Evolutionary conservation across 1,284 basidiomycete species (phyloP).

Genomic region (Chondrostereum purpureum): DNA sequence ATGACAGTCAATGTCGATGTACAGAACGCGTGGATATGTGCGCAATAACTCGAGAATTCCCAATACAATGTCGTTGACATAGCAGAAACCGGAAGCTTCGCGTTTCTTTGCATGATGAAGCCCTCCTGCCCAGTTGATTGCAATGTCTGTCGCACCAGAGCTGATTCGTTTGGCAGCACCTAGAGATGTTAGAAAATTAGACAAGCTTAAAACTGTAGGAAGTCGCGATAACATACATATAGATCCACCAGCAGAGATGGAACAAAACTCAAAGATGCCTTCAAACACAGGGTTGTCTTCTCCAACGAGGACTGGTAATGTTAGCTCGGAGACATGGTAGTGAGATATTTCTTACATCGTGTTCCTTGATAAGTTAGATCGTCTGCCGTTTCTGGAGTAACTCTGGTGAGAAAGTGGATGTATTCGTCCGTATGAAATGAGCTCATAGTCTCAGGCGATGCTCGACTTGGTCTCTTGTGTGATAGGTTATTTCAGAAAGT

Average conservation of each 20-base stretch:
- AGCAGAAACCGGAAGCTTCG: slow-evolving; percentile 96
- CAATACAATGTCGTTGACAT: slow-evolving; percentile 94
- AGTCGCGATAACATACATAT: slow-evolving; percentile 46
- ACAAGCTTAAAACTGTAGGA: not conserved
- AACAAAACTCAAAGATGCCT: slow-evolving; percentile 95
- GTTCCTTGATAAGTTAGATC: slow-evolving; percentile 80
- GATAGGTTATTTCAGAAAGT: too few species aligned
- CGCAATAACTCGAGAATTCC: slow-evolving; percentile 85
- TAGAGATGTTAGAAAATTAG: slow-evolving; percentile 20
- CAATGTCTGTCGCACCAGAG: slow-evolving; percentile 82
- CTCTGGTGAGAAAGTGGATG: slow-evolving; percentile 82
- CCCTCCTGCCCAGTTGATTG: slow-evolving; percentile 97
- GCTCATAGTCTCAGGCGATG: slow-evolving; percentile 80
- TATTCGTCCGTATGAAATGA: slow-evolving; percentile 98
- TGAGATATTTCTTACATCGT: slow-evolving; percentile 54
- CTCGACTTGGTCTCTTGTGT: slow-evolving; percentile 82
- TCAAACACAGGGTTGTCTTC: slow-evolving; percentile 98
- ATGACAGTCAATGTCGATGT: slow-evolving; percentile 98
- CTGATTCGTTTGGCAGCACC: slow-evolving; percentile 82
- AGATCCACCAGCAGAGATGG: slow-evolving; percentile 93
- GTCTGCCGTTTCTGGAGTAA: slow-evolving; percentile 84
- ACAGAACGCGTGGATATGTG: slow-evolving; percentile 81
- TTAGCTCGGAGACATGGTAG: not conserved
- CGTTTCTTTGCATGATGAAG: slow-evolving; percentile 98
- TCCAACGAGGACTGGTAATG: slow-evolving; percentile 69